Conservation (phyloP, 345 rosid species). For the Aegle marmelos region DNA sequence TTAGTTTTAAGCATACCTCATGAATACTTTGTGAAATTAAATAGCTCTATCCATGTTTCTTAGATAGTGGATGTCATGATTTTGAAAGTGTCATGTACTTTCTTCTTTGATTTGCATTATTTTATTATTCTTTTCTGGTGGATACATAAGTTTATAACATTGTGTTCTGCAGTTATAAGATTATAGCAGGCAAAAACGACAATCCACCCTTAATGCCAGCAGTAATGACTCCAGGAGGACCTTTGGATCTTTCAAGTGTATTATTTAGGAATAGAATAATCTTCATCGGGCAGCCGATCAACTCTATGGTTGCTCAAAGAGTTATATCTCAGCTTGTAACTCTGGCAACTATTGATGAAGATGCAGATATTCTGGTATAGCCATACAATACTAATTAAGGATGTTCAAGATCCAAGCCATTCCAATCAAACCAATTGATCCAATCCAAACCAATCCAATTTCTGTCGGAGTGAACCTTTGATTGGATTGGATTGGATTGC, state of each 20-base stretch:
- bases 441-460: too few relatives aligned
- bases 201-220: constrained; percentile 92
- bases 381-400: background rate
- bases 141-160: constrained; percentile 8
- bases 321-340: constrained; percentile 94
- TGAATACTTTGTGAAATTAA: background rate
- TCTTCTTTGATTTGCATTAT: background rate
- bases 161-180: constrained; percentile 36
- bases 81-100: background rate
- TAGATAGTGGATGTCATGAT: background rate
- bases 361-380: constrained; percentile 81
- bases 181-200: constrained; percentile 52
- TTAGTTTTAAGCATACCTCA: background rate
- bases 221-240: constrained; percentile 86
- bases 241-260: constrained; percentile 83
- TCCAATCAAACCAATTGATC: too few relatives aligned
- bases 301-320: constrained; percentile 83
- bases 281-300: constrained; percentile 82
- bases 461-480: too few relatives aligned
- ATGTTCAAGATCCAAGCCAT: too few relatives aligned
- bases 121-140: background rate
- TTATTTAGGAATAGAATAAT: constrained; percentile 80
- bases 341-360: constrained; percentile 79
- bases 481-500: too few relatives aligned
- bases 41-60: background rate